Evolutionary conservation across 179 eudicot genomes (phyloP), one percentile per base, ranked within the genome.

Genomic region (Carnegiea gigantea): DNA sequence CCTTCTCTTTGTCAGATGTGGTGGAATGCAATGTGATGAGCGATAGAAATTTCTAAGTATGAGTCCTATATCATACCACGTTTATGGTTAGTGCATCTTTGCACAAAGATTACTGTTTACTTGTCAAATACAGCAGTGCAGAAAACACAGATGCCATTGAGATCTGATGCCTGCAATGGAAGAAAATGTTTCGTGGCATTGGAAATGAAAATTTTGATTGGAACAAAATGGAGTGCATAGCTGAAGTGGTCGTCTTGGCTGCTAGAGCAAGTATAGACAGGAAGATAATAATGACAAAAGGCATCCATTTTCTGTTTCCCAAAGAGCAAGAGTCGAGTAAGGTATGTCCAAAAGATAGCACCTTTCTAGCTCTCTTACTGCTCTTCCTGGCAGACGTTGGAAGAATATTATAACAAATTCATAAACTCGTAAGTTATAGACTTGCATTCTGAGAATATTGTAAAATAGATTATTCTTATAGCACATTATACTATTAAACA

Each of bases 261-360:
- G 81, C 79, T 77, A 60, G 73, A 73, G 77, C 76, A 79, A 65
- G 33, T 78, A 81, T 17, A 78, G 84, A 80, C 82, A 86, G 57
- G 81, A 82, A 82, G 83, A 83, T 80, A 83, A 78, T 57, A 51
- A 26, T 72, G 80, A 86, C 65, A 77, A 80, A 62, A 80, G 77
- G 71, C 82, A 73, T 80, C 84, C 84, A 80, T 75, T 44, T 20
- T 75, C 44, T 83, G 79, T 80, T 83, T 30, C 73, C 49, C 67
- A 30, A 51, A 30, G 18, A 30, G 65, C 79, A 77, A 77, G 82
- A 73, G 82, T 78, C 80, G 51, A 80, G 68, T 60, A 23, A 83
- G 70, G 76, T 83, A 38, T 43, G 80, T 86, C 88, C 88, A 86
- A 83, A 23, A 9, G 17, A 53, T 59, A 30, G 78, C 51, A 74